Evolutionary conservation across 352 stramenopile species (phyloP), one percentile per base, ranked within the genome.

Genomic region (Phytophthora ramorum): DNA sequence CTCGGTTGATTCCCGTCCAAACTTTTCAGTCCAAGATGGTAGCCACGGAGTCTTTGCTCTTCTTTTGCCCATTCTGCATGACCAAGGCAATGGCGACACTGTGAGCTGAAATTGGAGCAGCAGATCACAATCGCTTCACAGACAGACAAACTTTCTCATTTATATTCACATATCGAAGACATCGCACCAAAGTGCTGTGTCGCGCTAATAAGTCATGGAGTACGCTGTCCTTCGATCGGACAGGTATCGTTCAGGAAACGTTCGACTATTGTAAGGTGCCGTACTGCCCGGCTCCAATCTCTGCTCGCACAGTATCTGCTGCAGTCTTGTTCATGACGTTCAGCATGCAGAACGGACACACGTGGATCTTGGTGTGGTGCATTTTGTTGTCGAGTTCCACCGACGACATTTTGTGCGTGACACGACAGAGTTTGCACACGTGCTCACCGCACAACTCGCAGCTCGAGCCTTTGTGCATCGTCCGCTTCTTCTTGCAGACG

Each of bases 341-440:
- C 9, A 57, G 37, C 41, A 67, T 50, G 19, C 63, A 71, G n/a
- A 71, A 67, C 20, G 57, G 49, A 19, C 63, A 71, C n/a, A 71
- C 26, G 47, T 66, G 51, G 9, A 53, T 56, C 44, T 71, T 71
- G 48, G 49, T 38, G 19, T 60, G 50, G 30, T 57, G 63, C 57
- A 66, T 66, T 38, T 63, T 71, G 56, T 71, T 71, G 57, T 71
- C 57, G 13, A 71, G 57, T 46, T 67, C 63, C 57, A 71, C 63
- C 9, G 63, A 58, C 57, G 57, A 17, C 20, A 67, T 12, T 28
- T 71, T 71, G 49, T 71, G 63, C 6, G 57, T 71, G 43, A 71
- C 58, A 5, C 63, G 63, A 16, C 63, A 71, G 7, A 71, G 38
- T 34, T 66, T 67, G 37, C 63, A 71, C 5, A 71, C 63, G 19